Evolutionary conservation across 805 yeast species (phyloP).

Genomic region (Lipomyces starkeyi): DNA sequence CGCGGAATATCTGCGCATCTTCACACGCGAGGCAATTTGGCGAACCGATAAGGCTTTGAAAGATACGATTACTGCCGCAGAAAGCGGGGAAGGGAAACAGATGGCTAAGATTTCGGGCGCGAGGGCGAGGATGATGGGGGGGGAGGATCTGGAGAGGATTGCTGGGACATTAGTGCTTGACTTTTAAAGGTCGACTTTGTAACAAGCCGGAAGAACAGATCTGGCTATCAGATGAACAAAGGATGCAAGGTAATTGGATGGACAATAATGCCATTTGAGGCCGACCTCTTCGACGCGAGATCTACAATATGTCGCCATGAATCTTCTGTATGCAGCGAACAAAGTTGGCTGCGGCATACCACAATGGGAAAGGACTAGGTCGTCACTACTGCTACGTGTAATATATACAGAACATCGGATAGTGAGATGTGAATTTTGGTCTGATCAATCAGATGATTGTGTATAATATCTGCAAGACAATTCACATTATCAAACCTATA

Average conservation of each 20-base stretch:
- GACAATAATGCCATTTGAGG: too few relatives aligned
- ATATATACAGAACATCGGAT: background rate
- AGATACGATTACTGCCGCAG: constrained; percentile 18
- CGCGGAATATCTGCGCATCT: constrained; percentile 54
- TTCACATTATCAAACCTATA: background rate
- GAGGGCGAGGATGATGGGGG: constrained; percentile 46
- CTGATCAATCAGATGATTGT: background rate
- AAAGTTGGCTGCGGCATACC: background rate
- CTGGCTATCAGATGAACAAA: background rate
- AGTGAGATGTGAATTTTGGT: background rate
- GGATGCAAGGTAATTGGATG: too few relatives aligned
- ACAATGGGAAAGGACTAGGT: background rate
- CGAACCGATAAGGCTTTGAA: constrained; percentile 53
- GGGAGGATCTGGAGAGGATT: constrained; percentile 52
- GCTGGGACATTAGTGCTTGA: constrained; percentile 57
- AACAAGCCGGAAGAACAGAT: background rate
- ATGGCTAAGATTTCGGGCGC: background rate
- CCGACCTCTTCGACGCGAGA: too few relatives aligned
- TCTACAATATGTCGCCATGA: too few relatives aligned
- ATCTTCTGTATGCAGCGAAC: too few relatives aligned
- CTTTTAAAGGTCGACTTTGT: constrained; percentile 43
- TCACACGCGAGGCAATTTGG: constrained; percentile 56
- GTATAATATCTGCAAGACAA: background rate
- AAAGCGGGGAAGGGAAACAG: background rate
- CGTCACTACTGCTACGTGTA: background rate